Conservation (phyloP, 176 grass and related monocot genomes). For the Lolium rigidum region DNA sequence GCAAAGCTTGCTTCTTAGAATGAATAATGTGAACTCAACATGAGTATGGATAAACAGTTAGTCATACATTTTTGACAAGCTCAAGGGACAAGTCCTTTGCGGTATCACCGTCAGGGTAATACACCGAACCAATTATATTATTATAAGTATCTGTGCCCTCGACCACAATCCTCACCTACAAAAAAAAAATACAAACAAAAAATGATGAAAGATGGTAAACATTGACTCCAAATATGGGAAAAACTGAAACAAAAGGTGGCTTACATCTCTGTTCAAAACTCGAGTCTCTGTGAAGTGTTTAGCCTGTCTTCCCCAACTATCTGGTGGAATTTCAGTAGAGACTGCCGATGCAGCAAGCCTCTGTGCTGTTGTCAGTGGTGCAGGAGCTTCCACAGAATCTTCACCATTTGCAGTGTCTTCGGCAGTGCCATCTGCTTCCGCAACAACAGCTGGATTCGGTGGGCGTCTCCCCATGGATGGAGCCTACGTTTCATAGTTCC, state of each 20-base stretch:
- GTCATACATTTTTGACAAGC: slow-evolving; percentile 89
- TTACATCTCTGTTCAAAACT: slow-evolving; percentile 95
- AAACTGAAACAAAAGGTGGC: slow-evolving; percentile 23
- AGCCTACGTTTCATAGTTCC: slow-evolving; percentile 54
- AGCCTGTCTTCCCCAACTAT: slow-evolving; percentile 89
- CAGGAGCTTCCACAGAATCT: slow-evolving; percentile 55
- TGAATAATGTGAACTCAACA: slow-evolving; percentile 1
- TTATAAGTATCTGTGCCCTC: slow-evolving; percentile 92
- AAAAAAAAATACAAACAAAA: slow-evolving; percentile 18
- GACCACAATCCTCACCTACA: slow-evolving; percentile 91
- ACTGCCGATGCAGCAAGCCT: slow-evolving; percentile 74
- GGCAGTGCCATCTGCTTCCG: slow-evolving; percentile 49
- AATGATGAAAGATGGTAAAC: slow-evolving; percentile 32
- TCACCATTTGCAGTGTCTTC: slow-evolving; percentile 67
- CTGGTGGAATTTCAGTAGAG: slow-evolving; percentile 73
- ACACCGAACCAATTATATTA: slow-evolving; percentile 96
- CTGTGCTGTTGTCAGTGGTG: slow-evolving; percentile 82
- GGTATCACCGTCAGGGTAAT: slow-evolving; percentile 91
- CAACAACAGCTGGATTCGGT: slow-evolving; percentile 44
- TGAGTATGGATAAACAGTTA: slow-evolving; percentile 19
- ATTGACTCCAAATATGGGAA: slow-evolving; percentile 16
- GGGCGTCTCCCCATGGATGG: slow-evolving; percentile 92
- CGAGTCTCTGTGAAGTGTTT: slow-evolving; percentile 93
- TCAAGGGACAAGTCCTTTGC: slow-evolving; percentile 89
- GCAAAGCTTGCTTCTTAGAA: slow-evolving; percentile 17